These are phyloP conservation scores for Fusarium sp. DNA, from an alignment of 2,329 filamentous ascomycete genomes.

Conservation along the genomic window DNA sequence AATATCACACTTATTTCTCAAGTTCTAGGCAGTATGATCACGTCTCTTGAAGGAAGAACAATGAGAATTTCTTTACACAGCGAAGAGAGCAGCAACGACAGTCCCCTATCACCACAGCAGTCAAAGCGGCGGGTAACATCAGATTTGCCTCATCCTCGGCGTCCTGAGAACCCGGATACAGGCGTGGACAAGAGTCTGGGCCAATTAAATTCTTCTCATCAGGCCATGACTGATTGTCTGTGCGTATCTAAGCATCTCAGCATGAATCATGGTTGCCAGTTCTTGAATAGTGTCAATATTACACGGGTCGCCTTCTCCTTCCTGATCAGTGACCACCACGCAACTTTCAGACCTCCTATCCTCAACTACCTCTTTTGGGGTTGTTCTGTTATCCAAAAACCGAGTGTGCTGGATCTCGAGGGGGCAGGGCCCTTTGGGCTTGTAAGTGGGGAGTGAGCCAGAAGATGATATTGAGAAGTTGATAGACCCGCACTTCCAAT, in stretches of 20 bases:
- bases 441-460: background rate
- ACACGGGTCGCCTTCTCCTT: background rate
- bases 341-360: background rate
- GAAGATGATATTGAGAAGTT: background rate
- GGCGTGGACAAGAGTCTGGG: background rate
- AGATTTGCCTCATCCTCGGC: background rate
- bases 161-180: background rate
- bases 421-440: background rate
- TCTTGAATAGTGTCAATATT: background rate
- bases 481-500: background rate
- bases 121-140: background rate
- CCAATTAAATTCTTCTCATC: background rate
- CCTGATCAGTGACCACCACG: background rate
- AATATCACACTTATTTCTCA: no score
- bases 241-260: background rate
- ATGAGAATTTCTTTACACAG: background rate
- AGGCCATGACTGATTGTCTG: background rate
- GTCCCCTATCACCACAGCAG: background rate
- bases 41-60: background rate
- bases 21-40: background rate
- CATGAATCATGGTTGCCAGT: background rate
- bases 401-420: background rate
- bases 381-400: background rate
- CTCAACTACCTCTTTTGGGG: background rate
- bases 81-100: background rate